phyloP scores from a whole-genome alignment of 1,284 basidiomycete genomes.

The Malassezia japonica region DNA sequence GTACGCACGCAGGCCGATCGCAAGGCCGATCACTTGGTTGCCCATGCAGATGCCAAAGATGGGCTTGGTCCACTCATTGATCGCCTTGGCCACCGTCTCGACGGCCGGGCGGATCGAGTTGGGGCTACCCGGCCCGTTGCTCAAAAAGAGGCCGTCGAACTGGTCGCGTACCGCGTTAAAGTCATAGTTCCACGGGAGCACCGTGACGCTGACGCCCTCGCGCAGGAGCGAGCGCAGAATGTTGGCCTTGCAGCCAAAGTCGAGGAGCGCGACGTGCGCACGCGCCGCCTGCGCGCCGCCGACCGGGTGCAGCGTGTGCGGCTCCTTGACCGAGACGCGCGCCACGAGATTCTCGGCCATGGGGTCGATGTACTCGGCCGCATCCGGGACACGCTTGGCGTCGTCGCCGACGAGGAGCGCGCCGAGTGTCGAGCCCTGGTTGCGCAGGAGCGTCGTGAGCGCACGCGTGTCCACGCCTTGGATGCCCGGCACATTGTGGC shows the following conservation, averaged over 20 bases:
- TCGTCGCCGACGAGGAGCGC: constrained; percentile 69
- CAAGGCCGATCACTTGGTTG: constrained; percentile 72
- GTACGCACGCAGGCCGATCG: constrained; percentile 89
- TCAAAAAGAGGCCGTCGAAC: constrained; percentile 89
- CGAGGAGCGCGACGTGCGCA: constrained; percentile 84
- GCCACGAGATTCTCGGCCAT: constrained; percentile 83
- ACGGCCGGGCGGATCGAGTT: constrained; percentile 75
- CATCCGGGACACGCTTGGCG: constrained; percentile 58
- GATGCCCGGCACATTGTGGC: constrained; percentile 80
- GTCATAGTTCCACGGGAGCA: constrained; percentile 93
- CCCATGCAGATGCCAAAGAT: constrained; percentile 98
- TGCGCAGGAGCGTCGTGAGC: constrained; percentile 81
- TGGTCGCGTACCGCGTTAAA: constrained; percentile 79
- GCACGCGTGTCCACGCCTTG: constrained; percentile 96
- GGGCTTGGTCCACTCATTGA: constrained; percentile 75
- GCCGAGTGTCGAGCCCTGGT: constrained; percentile 93
- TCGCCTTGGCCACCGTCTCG: constrained; percentile 67
- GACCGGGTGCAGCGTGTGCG: constrained; percentile 75
- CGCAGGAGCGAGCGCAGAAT: constrained; percentile 84
- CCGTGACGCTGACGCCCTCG: constrained; percentile 81
- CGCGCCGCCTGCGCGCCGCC: constrained; percentile 55
- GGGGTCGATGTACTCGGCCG: constrained; percentile 63
- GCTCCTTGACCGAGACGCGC: constrained; percentile 74
- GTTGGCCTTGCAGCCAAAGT: constrained; percentile 96
- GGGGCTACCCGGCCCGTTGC: constrained; percentile 93